Conservation (phyloP, 176 grass and related monocot species). For the Triticum turgidum region DNA sequence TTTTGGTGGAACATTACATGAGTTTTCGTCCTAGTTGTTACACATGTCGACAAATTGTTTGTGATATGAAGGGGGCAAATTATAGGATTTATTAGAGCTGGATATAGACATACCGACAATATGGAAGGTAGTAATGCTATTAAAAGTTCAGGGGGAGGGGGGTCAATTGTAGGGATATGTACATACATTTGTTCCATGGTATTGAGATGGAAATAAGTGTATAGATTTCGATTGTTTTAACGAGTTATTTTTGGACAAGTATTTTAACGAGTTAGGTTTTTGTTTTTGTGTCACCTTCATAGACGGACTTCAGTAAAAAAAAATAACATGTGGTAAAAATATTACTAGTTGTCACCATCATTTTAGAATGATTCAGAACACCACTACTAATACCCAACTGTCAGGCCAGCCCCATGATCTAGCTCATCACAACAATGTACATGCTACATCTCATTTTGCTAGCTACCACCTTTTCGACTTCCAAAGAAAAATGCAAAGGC, state of each 20-base stretch:
- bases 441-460: not conserved
- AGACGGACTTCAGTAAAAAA: not conserved
- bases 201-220: not conserved
- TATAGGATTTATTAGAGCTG: not conserved
- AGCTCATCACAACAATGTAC: not conserved
- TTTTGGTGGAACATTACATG: no score
- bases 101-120: not conserved
- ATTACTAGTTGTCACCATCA: not conserved
- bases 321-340: no score
- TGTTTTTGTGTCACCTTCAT: not conserved
- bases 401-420: not conserved
- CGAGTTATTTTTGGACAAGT: no score
- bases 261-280: no score
- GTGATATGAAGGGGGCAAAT: not conserved
- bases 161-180: not conserved
- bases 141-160: not conserved
- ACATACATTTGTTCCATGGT: not conserved
- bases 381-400: not conserved
- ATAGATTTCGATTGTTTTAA: not conserved
- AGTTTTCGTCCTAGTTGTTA: not conserved
- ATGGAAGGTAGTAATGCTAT: not conserved
- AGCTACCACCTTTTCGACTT: not conserved
- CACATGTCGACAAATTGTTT: not conserved
- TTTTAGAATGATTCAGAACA: not conserved
- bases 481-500: not conserved